Evolutionary conservation across 2,329 filamentous ascomycete species (phyloP).

Genomic region (Fusarium staphyleae): DNA sequence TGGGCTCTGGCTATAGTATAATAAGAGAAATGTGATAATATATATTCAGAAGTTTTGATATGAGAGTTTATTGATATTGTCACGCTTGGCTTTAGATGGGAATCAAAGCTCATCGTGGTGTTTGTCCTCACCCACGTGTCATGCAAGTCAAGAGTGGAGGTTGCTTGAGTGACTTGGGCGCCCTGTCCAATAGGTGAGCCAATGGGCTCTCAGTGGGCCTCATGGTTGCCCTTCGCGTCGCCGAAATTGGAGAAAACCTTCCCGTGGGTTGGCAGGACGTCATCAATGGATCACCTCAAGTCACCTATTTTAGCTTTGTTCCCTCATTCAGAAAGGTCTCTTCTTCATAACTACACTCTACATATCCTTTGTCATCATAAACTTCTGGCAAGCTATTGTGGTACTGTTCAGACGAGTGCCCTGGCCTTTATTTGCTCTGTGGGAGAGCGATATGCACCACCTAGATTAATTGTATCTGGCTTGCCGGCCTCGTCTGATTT

Average conservation of each 20-base stretch:
- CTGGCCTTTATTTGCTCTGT: background rate
- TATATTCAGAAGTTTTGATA: background rate
- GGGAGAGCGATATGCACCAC: slow-evolving; percentile 12
- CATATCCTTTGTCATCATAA: slow-evolving; percentile 25
- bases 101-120: background rate
- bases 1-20: no score
- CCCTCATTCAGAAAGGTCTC: slow-evolving; percentile 15
- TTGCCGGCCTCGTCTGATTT: slow-evolving; percentile 12
- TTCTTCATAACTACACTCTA: slow-evolving; percentile 23
- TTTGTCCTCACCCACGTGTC: background rate
- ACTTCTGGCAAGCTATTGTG: background rate
- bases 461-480: slow-evolving; percentile 4
- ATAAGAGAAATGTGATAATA: no score
- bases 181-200: slow-evolving; percentile 8
- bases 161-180: slow-evolving; percentile 19
- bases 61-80: background rate
- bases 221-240: no score
- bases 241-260: slow-evolving; percentile 31
- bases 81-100: background rate
- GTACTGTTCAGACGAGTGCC: background rate
- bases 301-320: slow-evolving; percentile 15
- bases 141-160: background rate
- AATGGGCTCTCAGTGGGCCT: background rate
- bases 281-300: slow-evolving; percentile 26
- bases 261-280: slow-evolving; percentile 31